Evolutionary conservation across 2,329 filamentous ascomycete genomes (phyloP).

Genomic region (Aspergillus aculeatus): DNA sequence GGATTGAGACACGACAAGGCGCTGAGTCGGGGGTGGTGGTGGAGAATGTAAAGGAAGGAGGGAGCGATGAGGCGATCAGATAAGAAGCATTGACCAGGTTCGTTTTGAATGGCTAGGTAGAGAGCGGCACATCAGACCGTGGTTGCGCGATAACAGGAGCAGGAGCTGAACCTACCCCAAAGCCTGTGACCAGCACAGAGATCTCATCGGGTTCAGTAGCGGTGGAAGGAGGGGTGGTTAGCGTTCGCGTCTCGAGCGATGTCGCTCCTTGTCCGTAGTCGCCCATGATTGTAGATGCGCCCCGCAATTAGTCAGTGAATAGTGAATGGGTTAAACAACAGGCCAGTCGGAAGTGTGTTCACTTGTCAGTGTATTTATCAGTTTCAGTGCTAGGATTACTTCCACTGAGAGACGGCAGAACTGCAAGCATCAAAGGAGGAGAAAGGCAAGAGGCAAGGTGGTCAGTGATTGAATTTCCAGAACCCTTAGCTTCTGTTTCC

Average conservation of each 20-base stretch:
- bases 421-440: neutral
- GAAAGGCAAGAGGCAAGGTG: neutral
- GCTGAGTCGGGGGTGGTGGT: constrained; percentile 14
- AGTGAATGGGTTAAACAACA: neutral
- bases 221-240: constrained; percentile 13
- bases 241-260: constrained; percentile 9
- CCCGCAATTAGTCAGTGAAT: neutral
- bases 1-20: constrained; percentile 37
- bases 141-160: neutral
- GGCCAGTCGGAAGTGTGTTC: too few relatives aligned
- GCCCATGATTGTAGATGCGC: constrained; percentile 24
- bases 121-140: neutral
- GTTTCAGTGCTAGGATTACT: too few relatives aligned
- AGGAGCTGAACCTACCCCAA: constrained; percentile 21
- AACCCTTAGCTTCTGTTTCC: neutral
- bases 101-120: constrained; percentile 68
- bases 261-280: constrained; percentile 25
- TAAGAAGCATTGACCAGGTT: constrained; percentile 76
- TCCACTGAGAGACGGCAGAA: neutral
- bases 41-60: constrained; percentile 57
- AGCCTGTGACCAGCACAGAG: constrained; percentile 24
- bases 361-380: too few relatives aligned
- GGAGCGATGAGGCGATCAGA: constrained; percentile 71
- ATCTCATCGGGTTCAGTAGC: constrained; percentile 24
- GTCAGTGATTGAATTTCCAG: neutral